phyloP scores from a whole-genome alignment of 1,284 basidiomycete genomes.

The Schizophyllum amplum region DNA sequence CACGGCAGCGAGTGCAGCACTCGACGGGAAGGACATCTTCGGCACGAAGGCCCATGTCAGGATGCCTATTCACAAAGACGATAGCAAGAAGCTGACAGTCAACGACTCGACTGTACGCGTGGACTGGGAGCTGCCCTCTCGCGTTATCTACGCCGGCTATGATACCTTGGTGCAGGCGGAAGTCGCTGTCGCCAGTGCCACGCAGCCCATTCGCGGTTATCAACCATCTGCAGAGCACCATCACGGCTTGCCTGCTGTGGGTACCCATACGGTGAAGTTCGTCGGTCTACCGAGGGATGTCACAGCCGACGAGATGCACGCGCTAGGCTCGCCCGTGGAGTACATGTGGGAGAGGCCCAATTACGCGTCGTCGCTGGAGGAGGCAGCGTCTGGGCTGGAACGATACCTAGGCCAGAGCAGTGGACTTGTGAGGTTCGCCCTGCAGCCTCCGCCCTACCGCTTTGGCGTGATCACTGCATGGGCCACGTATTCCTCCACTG shows the following conservation, averaged over 20 bases:
- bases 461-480: constrained; percentile 41
- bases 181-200: constrained; percentile 33
- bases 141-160: constrained; percentile 53
- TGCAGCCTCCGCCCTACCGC: constrained; percentile 44
- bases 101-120: constrained; percentile 43
- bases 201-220: constrained; percentile 27
- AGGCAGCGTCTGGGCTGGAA: constrained; percentile 32
- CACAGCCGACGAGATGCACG: constrained; percentile 30
- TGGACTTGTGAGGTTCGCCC: constrained; percentile 9
- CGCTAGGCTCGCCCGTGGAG: constrained; percentile 38
- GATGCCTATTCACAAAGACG: background rate
- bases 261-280: constrained; percentile 49
- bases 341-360: constrained; percentile 45
- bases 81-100: constrained; percentile 17
- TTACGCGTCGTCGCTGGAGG: constrained; percentile 29
- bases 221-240: constrained; percentile 38
- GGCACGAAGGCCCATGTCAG: background rate
- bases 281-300: constrained; percentile 39
- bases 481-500: constrained; percentile 41
- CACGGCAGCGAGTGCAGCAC: constrained; percentile 33
- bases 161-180: constrained; percentile 36
- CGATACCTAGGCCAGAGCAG: constrained; percentile 1
- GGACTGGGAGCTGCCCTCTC: constrained; percentile 43
- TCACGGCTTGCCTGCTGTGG: constrained; percentile 47
- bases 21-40: constrained; percentile 30